Evolutionary conservation across 2,329 filamentous ascomycete genomes (phyloP), one percentile per base, ranked within the genome.

Genomic region (Aureobasidium sp.): DNA sequence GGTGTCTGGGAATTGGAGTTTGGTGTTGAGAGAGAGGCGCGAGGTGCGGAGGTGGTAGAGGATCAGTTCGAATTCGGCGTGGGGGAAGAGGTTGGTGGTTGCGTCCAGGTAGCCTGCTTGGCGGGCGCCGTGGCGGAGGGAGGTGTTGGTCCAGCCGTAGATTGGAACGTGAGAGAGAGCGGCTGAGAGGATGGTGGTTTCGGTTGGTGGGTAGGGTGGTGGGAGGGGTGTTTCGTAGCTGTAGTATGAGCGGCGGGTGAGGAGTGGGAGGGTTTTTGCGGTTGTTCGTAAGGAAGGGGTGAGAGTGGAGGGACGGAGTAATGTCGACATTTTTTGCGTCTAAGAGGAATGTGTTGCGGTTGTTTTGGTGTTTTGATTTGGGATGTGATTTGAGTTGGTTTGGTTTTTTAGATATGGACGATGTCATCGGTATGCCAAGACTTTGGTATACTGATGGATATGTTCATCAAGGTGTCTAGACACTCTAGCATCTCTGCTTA

Each of bases 71-170:
- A 95, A 95, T 19, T 84, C 79, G 6, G 88, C 88, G 37, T 84
- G 78, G 1, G 88, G 83, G 53, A 98, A 82, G 17, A 96, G 74
- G 64, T 89, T 90, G 8, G 87, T 82, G 55, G 88, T 90, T 55
- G 91, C 89, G 65, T 93, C 88, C 49, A 89, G 82, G 67, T 91
- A 95, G 39, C 90, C 90, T 16, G 84, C 83, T 63, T 95, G 89
- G 63, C 83, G 83, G 56, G 88, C 88, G 57, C 91, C 93, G 19
- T 86, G 79, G 38, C 80, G 79, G 8, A 98, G 77, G 0, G 90
- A 76, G 80, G 76, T 44, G 77, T 72, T 0, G 88, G n/a, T 88
- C 76, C 97, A 98, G 66, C 93, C 93, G 67, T 89, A 79, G 47
- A 78, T 69, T 16, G 90, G 89, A 8, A 97, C 83, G 67, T 95